Evolutionary conservation across 768 basidiomycete species (phyloP).

Genomic region (Hypholoma sublateritium): DNA sequence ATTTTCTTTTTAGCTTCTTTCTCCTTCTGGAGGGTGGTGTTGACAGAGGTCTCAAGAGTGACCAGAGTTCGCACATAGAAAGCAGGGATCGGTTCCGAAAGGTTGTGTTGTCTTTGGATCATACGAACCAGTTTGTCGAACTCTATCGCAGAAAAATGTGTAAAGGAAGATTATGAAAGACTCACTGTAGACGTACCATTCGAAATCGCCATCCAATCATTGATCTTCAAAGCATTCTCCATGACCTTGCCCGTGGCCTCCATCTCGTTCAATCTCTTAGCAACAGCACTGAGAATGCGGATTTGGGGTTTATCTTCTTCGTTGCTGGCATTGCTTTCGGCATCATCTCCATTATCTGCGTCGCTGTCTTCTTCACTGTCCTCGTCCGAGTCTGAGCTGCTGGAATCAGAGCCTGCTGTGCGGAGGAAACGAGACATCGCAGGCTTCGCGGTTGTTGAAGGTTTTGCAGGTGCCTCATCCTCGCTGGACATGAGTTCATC

Average conservation of each 20-base stretch:
- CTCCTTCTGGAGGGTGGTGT: constrained; percentile 74
- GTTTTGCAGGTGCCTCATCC: constrained; percentile 56
- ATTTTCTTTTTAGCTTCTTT: constrained; percentile 96
- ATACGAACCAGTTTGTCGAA: constrained; percentile 95
- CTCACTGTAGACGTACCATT: constrained; percentile 56
- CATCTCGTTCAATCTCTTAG: constrained; percentile 93
- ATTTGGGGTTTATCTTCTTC: constrained; percentile 72
- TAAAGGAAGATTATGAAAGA: neutral
- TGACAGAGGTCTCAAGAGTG: constrained; percentile 76
- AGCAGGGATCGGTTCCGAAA: constrained; percentile 83
- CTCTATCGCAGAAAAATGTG: constrained; percentile 48
- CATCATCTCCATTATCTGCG: constrained; percentile 31
- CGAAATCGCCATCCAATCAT: constrained; percentile 93
- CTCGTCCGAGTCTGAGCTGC: constrained; percentile 57
- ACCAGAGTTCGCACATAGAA: constrained; percentile 78
- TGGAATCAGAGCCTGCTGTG: constrained; percentile 60
- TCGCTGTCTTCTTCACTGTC: constrained; percentile 57
- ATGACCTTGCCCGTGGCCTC: constrained; percentile 88
- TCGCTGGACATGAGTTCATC: constrained; percentile 79
- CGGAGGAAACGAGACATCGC: constrained; percentile 81
- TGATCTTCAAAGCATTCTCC: constrained; percentile 94
- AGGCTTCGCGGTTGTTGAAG: constrained; percentile 46
- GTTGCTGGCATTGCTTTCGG: constrained; percentile 47
- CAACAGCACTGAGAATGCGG: constrained; percentile 84
- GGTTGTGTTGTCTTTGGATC: constrained; percentile 83